Conservation (phyloP, 164 flowering plant genomes). For the Piper longum region DNA sequence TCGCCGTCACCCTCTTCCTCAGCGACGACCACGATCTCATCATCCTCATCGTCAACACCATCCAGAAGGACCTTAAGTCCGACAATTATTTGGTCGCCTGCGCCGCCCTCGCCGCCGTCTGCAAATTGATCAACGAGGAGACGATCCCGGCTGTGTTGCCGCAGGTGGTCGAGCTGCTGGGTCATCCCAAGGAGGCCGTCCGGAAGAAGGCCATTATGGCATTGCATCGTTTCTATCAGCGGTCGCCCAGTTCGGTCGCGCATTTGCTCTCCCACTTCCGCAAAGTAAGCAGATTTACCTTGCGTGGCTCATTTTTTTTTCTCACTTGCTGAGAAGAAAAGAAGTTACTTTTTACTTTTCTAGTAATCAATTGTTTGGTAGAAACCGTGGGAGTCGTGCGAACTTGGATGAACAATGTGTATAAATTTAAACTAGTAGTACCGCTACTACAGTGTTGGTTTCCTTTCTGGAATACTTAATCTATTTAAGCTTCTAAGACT, state of each 20-base stretch:
- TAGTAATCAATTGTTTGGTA: no score
- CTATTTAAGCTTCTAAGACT: no score
- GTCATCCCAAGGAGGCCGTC: constrained; percentile 78
- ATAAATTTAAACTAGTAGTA: no score
- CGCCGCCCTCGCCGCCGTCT: constrained; percentile 81
- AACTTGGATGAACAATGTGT: no score
- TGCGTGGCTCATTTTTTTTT: not conserved
- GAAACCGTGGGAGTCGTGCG: not conserved
- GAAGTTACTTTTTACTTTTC: not conserved
- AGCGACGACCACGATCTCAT: constrained; percentile 91
- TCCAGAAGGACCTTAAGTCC: constrained; percentile 88
- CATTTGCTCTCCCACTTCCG: constrained; percentile 76
- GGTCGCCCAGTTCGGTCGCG: constrained; percentile 59
- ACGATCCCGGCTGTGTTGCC: constrained; percentile 95
- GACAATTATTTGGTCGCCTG: constrained; percentile 84
- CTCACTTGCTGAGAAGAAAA: not conserved
- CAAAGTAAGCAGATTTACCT: constrained; percentile 28
- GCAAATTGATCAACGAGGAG: constrained; percentile 91
- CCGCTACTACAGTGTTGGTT: no score
- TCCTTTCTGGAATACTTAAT: no score
- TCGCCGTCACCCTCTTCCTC: constrained; percentile 84
- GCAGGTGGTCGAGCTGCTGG: constrained; percentile 75
- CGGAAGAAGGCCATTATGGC: constrained; percentile 98
- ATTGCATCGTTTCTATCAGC: constrained; percentile 72
- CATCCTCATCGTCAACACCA: constrained; percentile 88